Percentiles rank a stretch among this genome's conserved stretches.
These are phyloP conservation scores for Termitomyces sp. DNA, from an alignment of 1,284 basidiomycete genomes.

Conservation along the genomic window DNA sequence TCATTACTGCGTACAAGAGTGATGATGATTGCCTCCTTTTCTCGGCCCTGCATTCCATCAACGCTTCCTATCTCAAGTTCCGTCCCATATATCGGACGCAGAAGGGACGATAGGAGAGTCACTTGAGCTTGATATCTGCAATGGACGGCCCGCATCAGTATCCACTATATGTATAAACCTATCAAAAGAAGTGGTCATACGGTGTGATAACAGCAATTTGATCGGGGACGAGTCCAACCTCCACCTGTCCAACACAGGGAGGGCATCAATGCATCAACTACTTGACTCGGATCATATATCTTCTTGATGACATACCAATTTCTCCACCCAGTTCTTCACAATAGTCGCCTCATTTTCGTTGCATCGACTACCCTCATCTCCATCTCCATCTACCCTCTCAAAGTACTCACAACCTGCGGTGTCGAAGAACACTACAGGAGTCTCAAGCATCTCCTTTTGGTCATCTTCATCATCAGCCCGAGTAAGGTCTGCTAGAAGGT, in stretches of 20 bases:
- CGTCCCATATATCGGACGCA: conserved; percentile 64
- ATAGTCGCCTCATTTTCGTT: conserved; percentile 93
- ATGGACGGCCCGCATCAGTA: background rate
- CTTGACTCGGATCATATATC: background rate
- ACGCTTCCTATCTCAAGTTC: conserved; percentile 86
- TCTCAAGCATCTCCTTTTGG: conserved; percentile 65
- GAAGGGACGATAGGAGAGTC: conserved; percentile 65
- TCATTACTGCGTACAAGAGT: conserved; percentile 87
- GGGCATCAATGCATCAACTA: conserved; percentile 1
- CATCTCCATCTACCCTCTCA: conserved; percentile 64
- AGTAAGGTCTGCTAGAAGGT: conserved; percentile 67
- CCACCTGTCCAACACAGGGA: conserved; percentile 45
- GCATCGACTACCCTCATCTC: conserved; percentile 80
- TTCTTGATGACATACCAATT: conserved; percentile 51
- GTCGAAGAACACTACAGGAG: conserved; percentile 89
- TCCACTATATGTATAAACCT: background rate
- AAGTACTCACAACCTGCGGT: conserved; percentile 91
- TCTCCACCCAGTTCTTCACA: conserved; percentile 77
- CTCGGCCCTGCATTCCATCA: conserved; percentile 91
- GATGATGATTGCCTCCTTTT: conserved; percentile 87
- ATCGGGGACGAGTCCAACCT: conserved; percentile 59
- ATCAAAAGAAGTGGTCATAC: conserved; percentile 34
- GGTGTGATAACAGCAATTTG: conserved; percentile 93
- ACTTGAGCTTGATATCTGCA: conserved; percentile 87
- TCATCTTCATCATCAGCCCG: conserved; percentile 50